Evolutionary conservation across 2,329 filamentous ascomycete species (phyloP), one percentile per base, ranked within the genome.

Genomic region (Diaporthe citri): DNA sequence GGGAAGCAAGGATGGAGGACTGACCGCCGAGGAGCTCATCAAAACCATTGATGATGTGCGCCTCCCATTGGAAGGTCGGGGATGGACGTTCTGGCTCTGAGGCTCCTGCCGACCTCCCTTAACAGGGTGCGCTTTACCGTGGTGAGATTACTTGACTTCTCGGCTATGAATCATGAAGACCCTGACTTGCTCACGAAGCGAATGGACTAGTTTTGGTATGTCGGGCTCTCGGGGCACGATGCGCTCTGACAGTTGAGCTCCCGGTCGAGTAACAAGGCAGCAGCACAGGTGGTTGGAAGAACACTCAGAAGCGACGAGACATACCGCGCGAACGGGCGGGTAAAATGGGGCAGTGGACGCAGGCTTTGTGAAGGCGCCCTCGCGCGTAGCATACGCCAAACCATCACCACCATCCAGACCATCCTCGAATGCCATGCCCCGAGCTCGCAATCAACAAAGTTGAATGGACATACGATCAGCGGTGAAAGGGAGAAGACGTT

Each of bases 71-170:
- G 59, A 28, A 28, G 74, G 72, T n/a, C 59, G 67, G 3, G 74
- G 72, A 3, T 74, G 74, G 74, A 74, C 75, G 2, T 76, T 74
- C 31, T 76, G 75, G 72, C 39, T 74, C n/a, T 76, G 60, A 76
- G 31, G 22, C n/a, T 22, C 17, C 4, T 55, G 13, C 10, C 43
- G 12, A 12, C 17, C 25, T 51, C 48, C 20, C 31, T 20, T 13
- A n/a, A 6, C 17, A 4, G 22, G 17, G 41, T 5, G 20, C 28
- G 9, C 7, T 15, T 31, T 34, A 25, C 3, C 43, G 25, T 10
- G 28, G 20, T 43, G 12, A 28, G 60, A n/a, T 12, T 34, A 12
- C 20, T 36, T 25, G 46, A n/a, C n/a, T 36, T 41, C 20, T 34
- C 22, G 41, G 20, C 22, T 52, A 15, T 25, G 13, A 34, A 15